Evolutionary conservation across 169 alveolate genomes (phyloP).

Genomic region (Amoebophrya sp.): DNA sequence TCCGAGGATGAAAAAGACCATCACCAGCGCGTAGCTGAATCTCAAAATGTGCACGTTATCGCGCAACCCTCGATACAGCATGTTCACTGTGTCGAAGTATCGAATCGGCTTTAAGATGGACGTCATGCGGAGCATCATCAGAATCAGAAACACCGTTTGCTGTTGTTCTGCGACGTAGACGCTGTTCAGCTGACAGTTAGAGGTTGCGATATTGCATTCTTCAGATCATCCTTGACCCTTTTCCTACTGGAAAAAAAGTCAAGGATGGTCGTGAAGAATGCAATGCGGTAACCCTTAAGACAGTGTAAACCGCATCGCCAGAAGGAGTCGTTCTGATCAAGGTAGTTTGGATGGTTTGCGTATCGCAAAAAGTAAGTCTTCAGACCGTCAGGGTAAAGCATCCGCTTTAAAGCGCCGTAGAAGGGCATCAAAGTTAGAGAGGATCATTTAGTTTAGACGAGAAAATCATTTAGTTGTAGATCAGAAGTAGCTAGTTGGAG

Average conservation of each 20-base stretch:
- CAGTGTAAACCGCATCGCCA: background rate
- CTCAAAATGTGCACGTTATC: background rate
- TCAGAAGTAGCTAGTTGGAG: too few relatives aligned
- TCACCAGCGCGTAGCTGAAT: background rate
- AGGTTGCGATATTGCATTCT: too few relatives aligned
- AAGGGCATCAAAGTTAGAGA: too few relatives aligned
- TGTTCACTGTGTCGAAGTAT: background rate
- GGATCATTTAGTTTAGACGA: too few relatives aligned
- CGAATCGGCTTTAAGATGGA: background rate
- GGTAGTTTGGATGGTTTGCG: background rate
- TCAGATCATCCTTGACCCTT: too few relatives aligned
- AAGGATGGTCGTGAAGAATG: too few relatives aligned
- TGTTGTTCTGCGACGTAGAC: background rate
- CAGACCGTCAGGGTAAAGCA: background rate
- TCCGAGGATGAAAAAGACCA: background rate
- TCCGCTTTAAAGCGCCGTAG: too few relatives aligned
- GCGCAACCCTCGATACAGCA: background rate
- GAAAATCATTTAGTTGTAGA: too few relatives aligned
- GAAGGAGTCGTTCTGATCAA: background rate
- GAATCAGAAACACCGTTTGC: background rate
- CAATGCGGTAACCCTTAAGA: too few relatives aligned
- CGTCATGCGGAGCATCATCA: background rate
- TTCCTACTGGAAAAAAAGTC: too few relatives aligned
- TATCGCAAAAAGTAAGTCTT: background rate
- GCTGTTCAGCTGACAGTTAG: background rate